Evolutionary conservation across 441 rosid genomes (phyloP), one percentile per base, ranked within the genome.

Genomic region (Pelargonium citronellum): DNA sequence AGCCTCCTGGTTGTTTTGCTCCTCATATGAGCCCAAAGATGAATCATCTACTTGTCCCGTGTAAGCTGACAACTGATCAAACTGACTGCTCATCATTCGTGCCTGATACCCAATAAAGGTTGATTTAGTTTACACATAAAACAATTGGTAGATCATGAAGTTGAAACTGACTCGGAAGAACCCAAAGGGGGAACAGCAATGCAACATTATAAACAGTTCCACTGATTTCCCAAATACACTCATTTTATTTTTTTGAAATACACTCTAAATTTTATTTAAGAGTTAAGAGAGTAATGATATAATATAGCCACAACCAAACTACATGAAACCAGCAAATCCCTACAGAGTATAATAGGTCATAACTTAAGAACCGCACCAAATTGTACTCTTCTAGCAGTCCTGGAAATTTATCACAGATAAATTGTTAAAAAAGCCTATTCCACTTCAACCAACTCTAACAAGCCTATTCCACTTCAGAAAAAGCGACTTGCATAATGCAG

Each of bases 1-100:
- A 71, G 24, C 64, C 63, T 57, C 64, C 30, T 71, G 67, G 72
- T 34, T 27, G 16, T 19, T 68, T 19, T 73, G 73, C 73, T 58
- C 77, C 67, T 61, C 75, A 0, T 69, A 43, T 37, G 27, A 47
- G 8, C 51, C 73, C 44, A 1, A 3, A 13, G 68, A 49, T 8
- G 47, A 65, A 12, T 15, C 67, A 16, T 22, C 63, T 27, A 9
- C 16, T 24, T 73, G 67, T 22, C 62, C 74, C 20, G 86, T 61
- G 70, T 81, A 74, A 22, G 82, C 74, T 75, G 73, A 55, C 19
- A 75, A 60, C 64, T 82, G 83, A 71, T 80, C 78, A 67, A 30
- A 74, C 75, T 75, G 79, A 69, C 73, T 67, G 72, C 71, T 67
- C 69, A 74, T 76, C 63, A 72, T 24, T 17, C 79, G 79, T 66